These are phyloP conservation scores for Talaromyces piceae DNA, from an alignment of 2,329 filamentous ascomycete genomes.

Conservation along the genomic window DNA sequence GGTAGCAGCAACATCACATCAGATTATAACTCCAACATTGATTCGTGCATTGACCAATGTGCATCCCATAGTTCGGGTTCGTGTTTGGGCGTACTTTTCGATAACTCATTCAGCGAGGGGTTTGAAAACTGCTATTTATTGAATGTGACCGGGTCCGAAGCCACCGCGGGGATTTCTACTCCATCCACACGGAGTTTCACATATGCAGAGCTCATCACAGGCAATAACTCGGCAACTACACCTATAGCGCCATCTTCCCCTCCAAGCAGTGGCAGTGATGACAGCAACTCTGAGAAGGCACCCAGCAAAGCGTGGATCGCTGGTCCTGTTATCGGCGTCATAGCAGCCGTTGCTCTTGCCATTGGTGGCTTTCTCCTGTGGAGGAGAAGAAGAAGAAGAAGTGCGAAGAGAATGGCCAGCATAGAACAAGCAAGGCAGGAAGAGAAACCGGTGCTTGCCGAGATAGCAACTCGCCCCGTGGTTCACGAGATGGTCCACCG, in stretches of 20 bases:
- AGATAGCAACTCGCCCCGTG: no score
- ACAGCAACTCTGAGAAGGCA: not conserved
- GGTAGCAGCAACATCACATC: not conserved
- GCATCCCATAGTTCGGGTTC: not conserved
- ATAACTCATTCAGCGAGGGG: not conserved
- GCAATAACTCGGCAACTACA: not conserved
- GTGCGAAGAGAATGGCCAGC: no score
- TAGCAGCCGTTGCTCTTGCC: not conserved
- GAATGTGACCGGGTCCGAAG: not conserved
- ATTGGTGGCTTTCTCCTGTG: not conserved
- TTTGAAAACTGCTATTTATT: not conserved
- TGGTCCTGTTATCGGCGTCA: slow-evolving; percentile 1
- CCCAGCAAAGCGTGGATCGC: slow-evolving; percentile 4
- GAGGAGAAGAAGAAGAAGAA: no score
- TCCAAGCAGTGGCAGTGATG: not conserved
- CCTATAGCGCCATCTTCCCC: not conserved
- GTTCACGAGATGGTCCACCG: no score
- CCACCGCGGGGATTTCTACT: not conserved
- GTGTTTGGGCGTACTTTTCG: not conserved
- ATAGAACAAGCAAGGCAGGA: no score
- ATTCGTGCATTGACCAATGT: not conserved
- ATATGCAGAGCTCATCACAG: not conserved
- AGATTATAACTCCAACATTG: not conserved
- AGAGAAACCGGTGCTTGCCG: no score
- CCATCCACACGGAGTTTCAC: not conserved